phyloP scores from a whole-genome alignment of 83 land plant species.

The Picea mariana region DNA sequence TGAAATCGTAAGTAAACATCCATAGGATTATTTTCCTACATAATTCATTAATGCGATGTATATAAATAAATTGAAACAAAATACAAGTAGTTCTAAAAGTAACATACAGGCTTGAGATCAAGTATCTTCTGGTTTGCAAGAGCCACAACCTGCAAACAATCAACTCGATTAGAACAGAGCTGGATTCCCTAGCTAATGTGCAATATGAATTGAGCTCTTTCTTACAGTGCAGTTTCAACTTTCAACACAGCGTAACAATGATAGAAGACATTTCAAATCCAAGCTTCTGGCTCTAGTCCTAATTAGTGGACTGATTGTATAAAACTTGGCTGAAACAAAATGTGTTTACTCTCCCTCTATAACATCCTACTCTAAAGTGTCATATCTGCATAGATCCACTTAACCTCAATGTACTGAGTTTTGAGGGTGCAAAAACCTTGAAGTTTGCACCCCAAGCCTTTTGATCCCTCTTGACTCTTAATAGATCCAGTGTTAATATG shows the following conservation, averaged over 20 bases:
- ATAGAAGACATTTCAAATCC: not conserved
- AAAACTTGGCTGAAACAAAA: not conserved
- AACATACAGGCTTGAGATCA: slow-evolving; percentile 61
- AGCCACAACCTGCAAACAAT: slow-evolving; percentile 72
- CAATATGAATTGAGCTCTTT: not conserved
- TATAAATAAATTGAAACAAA: not conserved
- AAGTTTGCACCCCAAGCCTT: too few species aligned
- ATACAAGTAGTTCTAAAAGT: not conserved
- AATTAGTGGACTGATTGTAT: not conserved
- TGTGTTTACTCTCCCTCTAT: not conserved
- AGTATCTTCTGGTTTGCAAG: slow-evolving; percentile 86
- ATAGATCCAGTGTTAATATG: too few species aligned
- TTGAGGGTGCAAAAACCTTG: too few species aligned
- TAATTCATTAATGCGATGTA: not conserved
- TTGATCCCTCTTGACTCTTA: too few species aligned
- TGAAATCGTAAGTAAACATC: not conserved
- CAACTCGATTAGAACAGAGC: not conserved
- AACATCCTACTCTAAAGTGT: not conserved
- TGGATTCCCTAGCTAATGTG: not conserved
- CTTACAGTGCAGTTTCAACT: slow-evolving; percentile 3
- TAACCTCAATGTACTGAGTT: too few species aligned
- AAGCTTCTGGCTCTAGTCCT: not conserved
- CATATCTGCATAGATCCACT: not conserved
- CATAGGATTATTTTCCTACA: not conserved
- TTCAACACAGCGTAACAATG: not conserved